Conservation (phyloP, 345 rosid species). For the Populus nigra region DNA sequence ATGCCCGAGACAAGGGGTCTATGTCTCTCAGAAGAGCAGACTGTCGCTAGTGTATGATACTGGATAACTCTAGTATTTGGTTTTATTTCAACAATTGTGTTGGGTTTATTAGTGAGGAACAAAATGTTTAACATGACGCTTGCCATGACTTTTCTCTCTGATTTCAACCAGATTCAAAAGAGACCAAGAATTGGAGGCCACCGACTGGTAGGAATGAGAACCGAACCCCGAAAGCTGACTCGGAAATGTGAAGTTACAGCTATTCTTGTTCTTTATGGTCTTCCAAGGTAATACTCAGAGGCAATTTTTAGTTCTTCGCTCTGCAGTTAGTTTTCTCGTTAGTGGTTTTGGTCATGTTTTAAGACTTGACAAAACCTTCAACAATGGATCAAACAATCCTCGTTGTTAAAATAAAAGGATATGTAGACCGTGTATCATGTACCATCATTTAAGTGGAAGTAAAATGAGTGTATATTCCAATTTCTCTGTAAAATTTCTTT, state of each 20-base stretch:
- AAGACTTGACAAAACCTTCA: no score
- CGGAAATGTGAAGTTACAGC: slow-evolving; percentile 94
- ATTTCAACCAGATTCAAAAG: slow-evolving; percentile 45
- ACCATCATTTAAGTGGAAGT: no score
- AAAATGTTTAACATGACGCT: neutral
- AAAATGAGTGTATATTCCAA: no score
- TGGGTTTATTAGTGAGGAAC: neutral
- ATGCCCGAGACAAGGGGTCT: slow-evolving; percentile 98
- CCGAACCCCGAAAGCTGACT: slow-evolving; percentile 70
- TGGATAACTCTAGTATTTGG: neutral
- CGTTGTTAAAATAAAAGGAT: no score
- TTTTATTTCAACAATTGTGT: neutral
- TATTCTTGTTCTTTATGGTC: slow-evolving; percentile 90
- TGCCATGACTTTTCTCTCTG: slow-evolving; percentile 11
- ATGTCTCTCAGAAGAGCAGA: slow-evolving; percentile 95
- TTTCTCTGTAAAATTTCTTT: no score
- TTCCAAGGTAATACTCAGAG: slow-evolving; percentile 61
- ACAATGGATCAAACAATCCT: no score
- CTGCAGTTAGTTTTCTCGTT: neutral
- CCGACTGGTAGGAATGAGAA: slow-evolving; percentile 66
- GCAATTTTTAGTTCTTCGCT: neutral
- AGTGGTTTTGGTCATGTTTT: no score
- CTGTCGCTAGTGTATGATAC: slow-evolving; percentile 74
- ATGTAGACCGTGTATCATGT: no score
- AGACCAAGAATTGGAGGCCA: slow-evolving; percentile 68